Percentiles rank a stretch among this genome's conserved stretches.
These are phyloP conservation scores for Auriculariales sp. DNA, from an alignment of 768 basidiomycete species.

Conservation along the genomic window DNA sequence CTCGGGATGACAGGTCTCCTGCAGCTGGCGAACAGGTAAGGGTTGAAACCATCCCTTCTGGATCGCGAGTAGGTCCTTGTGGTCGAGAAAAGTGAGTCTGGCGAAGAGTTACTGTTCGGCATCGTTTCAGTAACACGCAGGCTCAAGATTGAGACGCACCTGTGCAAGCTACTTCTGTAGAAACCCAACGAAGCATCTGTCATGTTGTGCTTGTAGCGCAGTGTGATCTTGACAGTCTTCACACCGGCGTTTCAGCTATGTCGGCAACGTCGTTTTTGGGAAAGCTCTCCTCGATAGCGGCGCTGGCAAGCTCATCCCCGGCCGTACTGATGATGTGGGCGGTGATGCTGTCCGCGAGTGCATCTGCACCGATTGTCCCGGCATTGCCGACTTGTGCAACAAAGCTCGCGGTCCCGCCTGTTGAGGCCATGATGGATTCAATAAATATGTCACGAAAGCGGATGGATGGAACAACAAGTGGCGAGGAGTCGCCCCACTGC, in stretches of 20 bases:
- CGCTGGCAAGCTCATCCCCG: slow-evolving; percentile 37
- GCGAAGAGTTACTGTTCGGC: neutral
- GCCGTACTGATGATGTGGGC: slow-evolving; percentile 41
- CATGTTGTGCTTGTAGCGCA: slow-evolving; percentile 42
- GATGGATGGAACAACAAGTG: slow-evolving; percentile 47
- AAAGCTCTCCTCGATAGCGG: slow-evolving; percentile 31
- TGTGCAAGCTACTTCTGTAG: neutral
- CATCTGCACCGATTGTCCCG: too few relatives aligned
- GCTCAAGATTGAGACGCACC: neutral
- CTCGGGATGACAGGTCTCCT: slow-evolving; percentile 46
- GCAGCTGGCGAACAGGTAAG: slow-evolving; percentile 47
- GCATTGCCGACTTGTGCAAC: too few relatives aligned
- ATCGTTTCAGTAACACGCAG: too few relatives aligned
- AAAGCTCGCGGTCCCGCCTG: slow-evolving; percentile 27
- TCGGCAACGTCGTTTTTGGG: slow-evolving; percentile 29
- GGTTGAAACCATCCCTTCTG: slow-evolving; percentile 60
- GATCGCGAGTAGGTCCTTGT: slow-evolving; percentile 26
- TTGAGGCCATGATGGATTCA: slow-evolving; percentile 45
- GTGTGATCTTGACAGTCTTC: slow-evolving; percentile 41
- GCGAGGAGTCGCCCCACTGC: slow-evolving; percentile 47
- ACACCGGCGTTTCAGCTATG: slow-evolving; percentile 36
- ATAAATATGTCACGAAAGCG: slow-evolving; percentile 50
- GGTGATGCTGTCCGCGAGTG: slow-evolving; percentile 41
- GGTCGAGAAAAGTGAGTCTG: neutral
- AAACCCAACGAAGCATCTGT: slow-evolving; percentile 28